A percentile compares a stretch with the other conserved stretches of the same genome.
Evolutionary conservation across 1,139 yeast genomes (phyloP).

Genomic region (Magnusiomyces suaveolens): DNA sequence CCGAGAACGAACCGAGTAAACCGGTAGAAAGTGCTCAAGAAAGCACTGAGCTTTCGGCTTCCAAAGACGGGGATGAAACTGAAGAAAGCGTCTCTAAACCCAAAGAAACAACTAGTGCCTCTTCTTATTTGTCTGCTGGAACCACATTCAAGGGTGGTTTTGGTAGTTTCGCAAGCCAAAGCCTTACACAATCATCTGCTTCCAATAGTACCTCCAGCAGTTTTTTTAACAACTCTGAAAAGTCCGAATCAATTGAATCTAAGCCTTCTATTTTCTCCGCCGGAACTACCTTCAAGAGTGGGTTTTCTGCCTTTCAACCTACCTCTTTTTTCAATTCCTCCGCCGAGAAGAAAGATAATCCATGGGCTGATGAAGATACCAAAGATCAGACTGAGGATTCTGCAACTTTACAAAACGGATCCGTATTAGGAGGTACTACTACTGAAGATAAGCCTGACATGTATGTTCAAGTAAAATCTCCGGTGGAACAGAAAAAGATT

Average conservation of each 20-base stretch:
- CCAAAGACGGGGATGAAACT: neutral
- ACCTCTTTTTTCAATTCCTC: constrained; percentile 6
- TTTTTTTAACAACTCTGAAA: neutral
- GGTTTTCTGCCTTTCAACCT: constrained; percentile 12
- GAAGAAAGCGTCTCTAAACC: neutral
- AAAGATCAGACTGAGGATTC: constrained; percentile 12
- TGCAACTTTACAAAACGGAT: constrained; percentile 17
- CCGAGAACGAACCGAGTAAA: neutral
- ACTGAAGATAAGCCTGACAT: constrained; percentile 24
- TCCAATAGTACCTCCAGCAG: neutral
- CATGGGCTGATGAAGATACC: constrained; percentile 17
- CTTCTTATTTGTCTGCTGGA: constrained; percentile 6
- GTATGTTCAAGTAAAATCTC: constrained; percentile 39
- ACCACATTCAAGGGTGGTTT: constrained; percentile 15
- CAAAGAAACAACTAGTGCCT: neutral
- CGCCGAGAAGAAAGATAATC: constrained; percentile 13
- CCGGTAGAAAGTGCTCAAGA: constrained; percentile 7
- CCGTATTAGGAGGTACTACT: constrained; percentile 27
- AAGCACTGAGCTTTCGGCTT: neutral
- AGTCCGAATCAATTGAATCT: neutral
- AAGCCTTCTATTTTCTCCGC: neutral
- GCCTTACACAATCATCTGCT: constrained; percentile 1
- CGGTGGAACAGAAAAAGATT: constrained; percentile 38
- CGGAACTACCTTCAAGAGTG: constrained; percentile 16
- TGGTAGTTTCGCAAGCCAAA: constrained; percentile 14